Percentiles rank a stretch among this genome's conserved stretches.
These are phyloP conservation scores for Plantago rigida DNA, from an alignment of 305 asterid species.

Conservation along the genomic window DNA sequence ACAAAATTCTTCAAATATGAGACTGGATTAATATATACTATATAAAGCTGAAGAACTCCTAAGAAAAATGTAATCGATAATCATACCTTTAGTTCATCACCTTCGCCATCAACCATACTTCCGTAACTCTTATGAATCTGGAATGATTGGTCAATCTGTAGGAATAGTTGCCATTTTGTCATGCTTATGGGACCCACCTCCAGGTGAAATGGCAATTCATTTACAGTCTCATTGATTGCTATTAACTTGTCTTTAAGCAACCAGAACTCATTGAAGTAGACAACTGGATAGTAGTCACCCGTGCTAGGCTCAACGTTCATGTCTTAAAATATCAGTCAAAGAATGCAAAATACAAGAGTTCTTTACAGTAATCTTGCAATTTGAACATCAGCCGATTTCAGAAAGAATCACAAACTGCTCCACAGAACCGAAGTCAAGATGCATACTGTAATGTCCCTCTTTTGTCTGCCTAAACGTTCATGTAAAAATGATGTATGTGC, in stretches of 20 bases:
- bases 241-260: constrained; percentile 75
- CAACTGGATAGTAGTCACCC: constrained; percentile 81
- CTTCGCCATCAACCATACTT: constrained; percentile 97
- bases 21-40: background rate
- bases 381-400: constrained; percentile 14
- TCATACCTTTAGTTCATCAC: constrained; percentile 89
- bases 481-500: too few relatives aligned
- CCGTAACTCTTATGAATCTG: constrained; percentile 88
- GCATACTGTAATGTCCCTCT: too few relatives aligned
- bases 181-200: constrained; percentile 91
- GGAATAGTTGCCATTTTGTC: constrained; percentile 94
- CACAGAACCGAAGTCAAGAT: background rate
- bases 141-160: constrained; percentile 97
- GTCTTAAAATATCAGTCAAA: constrained; percentile 55
- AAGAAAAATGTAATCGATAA: constrained; percentile 14
- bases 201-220: constrained; percentile 67
- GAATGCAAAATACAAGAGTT: constrained; percentile 12
- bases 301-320: constrained; percentile 58
- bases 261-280: constrained; percentile 92
- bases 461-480: too few relatives aligned
- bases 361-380: background rate
- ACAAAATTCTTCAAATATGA: background rate
- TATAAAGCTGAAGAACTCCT: constrained; percentile 19
- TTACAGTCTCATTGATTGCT: constrained; percentile 66
- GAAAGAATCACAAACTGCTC: background rate